These are phyloP conservation scores for Kentomonas sorsogonicus DNA, from an alignment of 208 protist genomes.

Conservation along the genomic window DNA sequence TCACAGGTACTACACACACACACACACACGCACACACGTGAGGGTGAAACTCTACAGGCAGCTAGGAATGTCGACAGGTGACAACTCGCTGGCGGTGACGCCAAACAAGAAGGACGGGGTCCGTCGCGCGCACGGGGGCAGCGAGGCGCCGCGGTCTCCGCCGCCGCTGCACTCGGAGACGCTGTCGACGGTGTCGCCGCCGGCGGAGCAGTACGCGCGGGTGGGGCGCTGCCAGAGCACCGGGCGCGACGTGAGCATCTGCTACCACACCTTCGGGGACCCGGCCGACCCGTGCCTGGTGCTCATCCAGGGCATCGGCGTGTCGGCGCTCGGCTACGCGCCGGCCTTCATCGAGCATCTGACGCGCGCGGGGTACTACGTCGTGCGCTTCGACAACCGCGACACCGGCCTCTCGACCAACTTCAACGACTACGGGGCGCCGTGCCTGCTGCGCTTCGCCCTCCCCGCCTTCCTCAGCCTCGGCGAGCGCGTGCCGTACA, in stretches of 20 bases:
- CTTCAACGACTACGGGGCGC: constrained; percentile 29
- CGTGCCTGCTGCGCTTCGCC: constrained; percentile 30
- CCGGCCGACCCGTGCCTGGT: constrained; percentile 53
- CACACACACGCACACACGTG: no score
- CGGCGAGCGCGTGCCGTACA: constrained; percentile 46
- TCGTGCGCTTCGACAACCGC: constrained; percentile 80
- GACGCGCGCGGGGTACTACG: constrained; percentile 46
- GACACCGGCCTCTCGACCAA: constrained; percentile 59
- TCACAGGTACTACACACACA: no score
- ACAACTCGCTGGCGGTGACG: no score
- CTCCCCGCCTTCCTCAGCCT: constrained; percentile 45
- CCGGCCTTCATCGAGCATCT: constrained; percentile 35
- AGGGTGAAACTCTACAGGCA: no score
- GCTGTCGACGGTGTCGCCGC: no score
- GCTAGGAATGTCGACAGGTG: no score
- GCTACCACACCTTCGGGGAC: constrained; percentile 74
- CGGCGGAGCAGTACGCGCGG: no score
- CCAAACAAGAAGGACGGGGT: no score
- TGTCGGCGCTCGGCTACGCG: constrained; percentile 22
- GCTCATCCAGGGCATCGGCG: constrained; percentile 52
- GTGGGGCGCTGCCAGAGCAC: constrained; percentile 49
- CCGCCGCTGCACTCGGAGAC: no score
- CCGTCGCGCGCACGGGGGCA: no score
- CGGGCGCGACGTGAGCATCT: constrained; percentile 55
- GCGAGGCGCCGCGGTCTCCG: no score